Conservation (phyloP, 495 filamentous ascomycete genomes). For the Saxispiralis lemnorum region DNA sequence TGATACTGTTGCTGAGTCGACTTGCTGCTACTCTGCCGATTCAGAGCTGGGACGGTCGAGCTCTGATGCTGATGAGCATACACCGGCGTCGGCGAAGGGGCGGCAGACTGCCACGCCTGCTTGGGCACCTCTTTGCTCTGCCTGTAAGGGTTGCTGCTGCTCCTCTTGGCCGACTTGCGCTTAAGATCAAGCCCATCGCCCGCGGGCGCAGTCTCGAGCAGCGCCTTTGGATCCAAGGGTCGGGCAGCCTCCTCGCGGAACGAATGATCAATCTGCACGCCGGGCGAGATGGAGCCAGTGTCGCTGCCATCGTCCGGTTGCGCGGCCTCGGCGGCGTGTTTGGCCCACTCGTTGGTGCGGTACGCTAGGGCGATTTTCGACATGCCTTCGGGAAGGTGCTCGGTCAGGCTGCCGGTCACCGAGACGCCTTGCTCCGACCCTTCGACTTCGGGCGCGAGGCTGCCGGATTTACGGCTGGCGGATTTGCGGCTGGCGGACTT, state of each 20-base stretch:
- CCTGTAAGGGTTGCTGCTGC: slow-evolving; percentile 6
- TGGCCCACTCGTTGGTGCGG: slow-evolving; percentile 92
- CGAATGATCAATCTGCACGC: slow-evolving; percentile 16
- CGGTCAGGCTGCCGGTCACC: slow-evolving; percentile 20
- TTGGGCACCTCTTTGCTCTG: slow-evolving; percentile 1
- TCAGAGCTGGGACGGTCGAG: slow-evolving; percentile 2
- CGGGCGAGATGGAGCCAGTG: slow-evolving; percentile 17
- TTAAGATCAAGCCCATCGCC: background rate
- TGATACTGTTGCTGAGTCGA: background rate
- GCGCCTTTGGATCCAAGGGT: slow-evolving; percentile 9
- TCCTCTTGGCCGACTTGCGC: background rate
- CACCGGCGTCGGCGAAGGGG: slow-evolving; percentile 3
- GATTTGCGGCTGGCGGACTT: background rate
- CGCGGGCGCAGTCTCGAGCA: slow-evolving; percentile 5
- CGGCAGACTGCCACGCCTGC: background rate
- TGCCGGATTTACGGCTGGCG: background rate
- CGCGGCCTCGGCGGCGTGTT: slow-evolving; percentile 67
- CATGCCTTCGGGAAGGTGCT: slow-evolving; percentile 34
- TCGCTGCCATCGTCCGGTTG: slow-evolving; percentile 47
- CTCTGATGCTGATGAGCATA: slow-evolving; percentile 6
- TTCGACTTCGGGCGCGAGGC: slow-evolving; percentile 11
- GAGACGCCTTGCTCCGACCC: slow-evolving; percentile 24
- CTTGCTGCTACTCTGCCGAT: background rate
- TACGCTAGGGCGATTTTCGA: slow-evolving; percentile 66
- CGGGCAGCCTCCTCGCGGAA: slow-evolving; percentile 12